Evolutionary conservation across 1,284 basidiomycete genomes (phyloP).

Genomic region (Naganishia sp.): DNA sequence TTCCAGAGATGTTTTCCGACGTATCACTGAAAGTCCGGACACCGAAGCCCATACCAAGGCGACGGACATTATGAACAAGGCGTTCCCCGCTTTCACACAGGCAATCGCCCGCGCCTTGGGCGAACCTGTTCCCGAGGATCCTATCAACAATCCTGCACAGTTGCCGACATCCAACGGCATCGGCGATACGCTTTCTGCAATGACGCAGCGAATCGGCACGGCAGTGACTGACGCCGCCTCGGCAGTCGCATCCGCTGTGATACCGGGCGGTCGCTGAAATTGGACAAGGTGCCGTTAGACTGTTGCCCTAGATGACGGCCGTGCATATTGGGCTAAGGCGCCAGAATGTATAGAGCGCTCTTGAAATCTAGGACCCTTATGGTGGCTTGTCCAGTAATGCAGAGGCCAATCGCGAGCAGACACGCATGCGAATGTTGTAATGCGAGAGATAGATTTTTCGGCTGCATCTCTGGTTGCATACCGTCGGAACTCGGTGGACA

Average conservation of each 20-base stretch:
- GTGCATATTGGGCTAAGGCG: not conserved
- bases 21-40: not conserved
- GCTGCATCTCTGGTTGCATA: too few relatives aligned
- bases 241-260: constrained; percentile 10
- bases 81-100: constrained; percentile 12
- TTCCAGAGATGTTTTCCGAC: not conserved
- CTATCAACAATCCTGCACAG: not conserved
- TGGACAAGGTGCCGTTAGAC: too few relatives aligned
- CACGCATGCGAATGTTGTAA: too few relatives aligned
- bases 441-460: too few relatives aligned
- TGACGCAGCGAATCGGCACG: constrained; percentile 4
- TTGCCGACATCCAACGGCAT: not conserved
- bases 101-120: not conserved
- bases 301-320: not conserved
- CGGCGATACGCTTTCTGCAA: constrained; percentile 3
- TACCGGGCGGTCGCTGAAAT: not conserved
- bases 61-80: constrained; percentile 24
- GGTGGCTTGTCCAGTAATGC: too few relatives aligned
- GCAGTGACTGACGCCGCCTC: constrained; percentile 6
- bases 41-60: constrained; percentile 10
- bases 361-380: too few relatives aligned
- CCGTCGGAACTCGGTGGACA: too few relatives aligned
- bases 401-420: too few relatives aligned
- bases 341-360: too few relatives aligned
- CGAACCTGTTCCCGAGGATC: constrained; percentile 4